Evolutionary conservation across 305 asterid genomes (phyloP).

Genomic region (Ilex paraguariensis): DNA sequence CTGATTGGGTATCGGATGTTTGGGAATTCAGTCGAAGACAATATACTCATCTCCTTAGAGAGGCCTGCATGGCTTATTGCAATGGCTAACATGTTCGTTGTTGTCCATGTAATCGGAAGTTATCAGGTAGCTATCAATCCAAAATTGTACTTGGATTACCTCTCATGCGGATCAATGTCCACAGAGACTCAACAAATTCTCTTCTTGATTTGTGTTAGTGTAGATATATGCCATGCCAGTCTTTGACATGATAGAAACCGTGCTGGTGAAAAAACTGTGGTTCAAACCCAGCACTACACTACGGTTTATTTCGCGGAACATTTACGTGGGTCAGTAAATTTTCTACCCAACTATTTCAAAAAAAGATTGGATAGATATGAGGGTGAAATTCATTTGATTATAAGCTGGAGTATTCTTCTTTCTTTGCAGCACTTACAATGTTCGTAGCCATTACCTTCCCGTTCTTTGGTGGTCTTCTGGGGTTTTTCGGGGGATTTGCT

Average conservation of each 20-base stretch:
- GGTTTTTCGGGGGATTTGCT: constrained; percentile 58
- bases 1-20: constrained; percentile 37
- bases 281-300: constrained; percentile 32
- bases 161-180: background rate
- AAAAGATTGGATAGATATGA: too few species aligned
- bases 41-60: constrained; percentile 23
- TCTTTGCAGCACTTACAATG: constrained; percentile 45
- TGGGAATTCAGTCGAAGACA: constrained; percentile 28
- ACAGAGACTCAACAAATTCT: background rate
- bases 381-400: background rate
- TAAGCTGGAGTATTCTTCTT: background rate
- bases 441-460: constrained; percentile 45
- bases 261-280: constrained; percentile 37
- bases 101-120: constrained; percentile 41
- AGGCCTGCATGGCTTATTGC: constrained; percentile 44
- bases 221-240: constrained; percentile 64
- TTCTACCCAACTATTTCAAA: background rate
- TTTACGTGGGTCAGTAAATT: constrained; percentile 41
- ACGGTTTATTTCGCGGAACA: constrained; percentile 40
- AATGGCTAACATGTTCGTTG: constrained; percentile 45
- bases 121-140: constrained; percentile 30
- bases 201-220: background rate
- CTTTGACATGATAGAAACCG: constrained; percentile 51
- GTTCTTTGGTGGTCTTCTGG: constrained; percentile 49
- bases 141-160: too few species aligned